Base-by-base conservation (phyloP, 345 rosid species). In the Camelina sativa region DNA sequence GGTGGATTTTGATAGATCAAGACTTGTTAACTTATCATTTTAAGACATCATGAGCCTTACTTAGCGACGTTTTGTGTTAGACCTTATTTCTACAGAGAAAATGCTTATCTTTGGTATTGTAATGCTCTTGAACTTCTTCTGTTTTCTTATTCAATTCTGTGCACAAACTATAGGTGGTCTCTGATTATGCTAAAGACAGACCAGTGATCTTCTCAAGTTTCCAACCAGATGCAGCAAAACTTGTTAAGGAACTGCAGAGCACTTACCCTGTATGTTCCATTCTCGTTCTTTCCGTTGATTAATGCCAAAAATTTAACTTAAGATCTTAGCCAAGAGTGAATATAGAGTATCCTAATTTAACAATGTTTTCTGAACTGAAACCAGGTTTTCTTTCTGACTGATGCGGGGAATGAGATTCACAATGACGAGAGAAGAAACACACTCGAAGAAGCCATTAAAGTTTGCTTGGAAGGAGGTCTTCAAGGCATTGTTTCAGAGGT, bases 181-280 rank as follows among this genome's bases (percentile, higher is more conserved):
- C 65, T 46, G 86, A 82, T 38, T 80, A 67, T 79, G 96, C 82
- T 10, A 70, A 82, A 48, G 86, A 75, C 12, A 85, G 98, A 65
- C 88, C 94, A 34, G 82, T 92, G 62, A 84, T 90, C 65, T 95
- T 95, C 84, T 95, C 99, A 38, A 81, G 85, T 16, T 95, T 95
- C 80, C 97, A 95, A 8, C 99, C 99, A 3, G 98, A 92, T 73
- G 98, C 98, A 1, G 98, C 94, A 5, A 52, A 82, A 35, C 89
- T 92, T 8, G 43, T 90, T 52, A 79, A 86, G 77, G 87, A 90
- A 72, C 71, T 92, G 25, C 99, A 95, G 80, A 80, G 43, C 79
- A 69, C 69, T 7, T 90, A 92, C 78, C 99, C 99, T 28, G 99
- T 92, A 80, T 80, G 91, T 40, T 35, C 20, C 61, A 3, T 67